These are phyloP conservation scores for Coniophora puteana DNA, from an alignment of 1,284 basidiomycete species.

Conservation along the genomic window DNA sequence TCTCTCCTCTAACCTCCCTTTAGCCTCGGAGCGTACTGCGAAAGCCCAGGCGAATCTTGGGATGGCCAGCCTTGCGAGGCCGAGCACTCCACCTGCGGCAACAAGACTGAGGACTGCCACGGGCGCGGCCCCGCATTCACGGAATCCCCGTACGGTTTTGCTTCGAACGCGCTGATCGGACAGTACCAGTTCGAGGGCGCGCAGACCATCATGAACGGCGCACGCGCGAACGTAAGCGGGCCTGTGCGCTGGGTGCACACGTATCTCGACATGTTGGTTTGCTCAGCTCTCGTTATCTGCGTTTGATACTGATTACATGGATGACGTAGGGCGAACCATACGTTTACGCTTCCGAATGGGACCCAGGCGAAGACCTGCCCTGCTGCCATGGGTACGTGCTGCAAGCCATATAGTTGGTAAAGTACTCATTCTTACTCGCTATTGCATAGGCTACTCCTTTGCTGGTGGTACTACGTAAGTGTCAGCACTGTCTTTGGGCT, in stretches of 20 bases:
- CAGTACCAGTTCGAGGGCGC: constrained; percentile 65
- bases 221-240: constrained; percentile 45
- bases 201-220: constrained; percentile 52
- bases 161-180: constrained; percentile 69
- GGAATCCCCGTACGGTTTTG: constrained; percentile 38
- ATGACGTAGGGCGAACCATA: constrained; percentile 52
- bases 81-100: constrained; percentile 74
- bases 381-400: constrained; percentile 63
- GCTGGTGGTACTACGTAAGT: constrained; percentile 78
- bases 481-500: not conserved
- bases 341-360: constrained; percentile 65
- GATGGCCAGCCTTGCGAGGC: constrained; percentile 65
- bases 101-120: constrained; percentile 61
- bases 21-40: constrained; percentile 72
- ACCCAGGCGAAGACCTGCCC: constrained; percentile 72
- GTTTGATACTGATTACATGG: not conserved
- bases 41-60: constrained; percentile 65
- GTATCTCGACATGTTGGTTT: constrained; percentile 62
- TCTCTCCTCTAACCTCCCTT: constrained; percentile 1
- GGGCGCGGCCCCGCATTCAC: constrained; percentile 40
- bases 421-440: constrained; percentile 5
- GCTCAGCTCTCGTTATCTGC: not conserved
- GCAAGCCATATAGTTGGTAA: too few relatives aligned
- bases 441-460: constrained; percentile 56
- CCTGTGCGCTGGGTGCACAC: constrained; percentile 63